Evolutionary conservation across 768 basidiomycete genomes (phyloP).

Genomic region (Cyclocybe cylindracea): DNA sequence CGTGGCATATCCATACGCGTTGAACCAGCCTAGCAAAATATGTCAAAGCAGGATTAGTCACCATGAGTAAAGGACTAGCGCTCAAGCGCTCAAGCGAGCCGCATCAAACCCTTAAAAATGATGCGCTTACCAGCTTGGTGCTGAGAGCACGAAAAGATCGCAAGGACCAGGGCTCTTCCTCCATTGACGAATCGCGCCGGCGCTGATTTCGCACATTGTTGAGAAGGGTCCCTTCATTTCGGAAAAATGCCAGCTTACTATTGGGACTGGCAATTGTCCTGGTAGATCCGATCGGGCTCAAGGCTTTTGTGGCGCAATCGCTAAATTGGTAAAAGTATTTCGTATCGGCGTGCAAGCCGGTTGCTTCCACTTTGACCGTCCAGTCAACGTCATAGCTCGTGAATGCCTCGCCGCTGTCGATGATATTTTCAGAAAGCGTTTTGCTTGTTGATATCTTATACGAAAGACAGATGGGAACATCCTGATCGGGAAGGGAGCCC

Average conservation of each 20-base stretch:
- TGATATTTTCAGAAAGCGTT: constrained; percentile 31
- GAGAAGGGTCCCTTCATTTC: background rate
- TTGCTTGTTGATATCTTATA: constrained; percentile 44
- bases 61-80: background rate
- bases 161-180: constrained; percentile 54
- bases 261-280: constrained; percentile 48
- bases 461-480: constrained; percentile 51
- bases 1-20: constrained; percentile 58
- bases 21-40: constrained; percentile 49
- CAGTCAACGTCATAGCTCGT: constrained; percentile 61
- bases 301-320: constrained; percentile 49
- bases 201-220: constrained; percentile 28
- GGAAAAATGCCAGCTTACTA: constrained; percentile 32
- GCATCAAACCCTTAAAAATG: background rate
- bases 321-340: constrained; percentile 57
- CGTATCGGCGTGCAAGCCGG: constrained; percentile 47
- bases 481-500: constrained; percentile 42
- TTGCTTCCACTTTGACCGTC: constrained; percentile 62
- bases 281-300: constrained; percentile 51
- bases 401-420: constrained; percentile 51
- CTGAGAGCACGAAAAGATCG: constrained; percentile 61
- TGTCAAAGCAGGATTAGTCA: background rate
- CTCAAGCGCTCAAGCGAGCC: background rate
- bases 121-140: constrained; percentile 43
- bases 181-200: constrained; percentile 48